phyloP scores from a whole-genome alignment of 768 basidiomycete species.

The Phaeotremella skinneri region DNA sequence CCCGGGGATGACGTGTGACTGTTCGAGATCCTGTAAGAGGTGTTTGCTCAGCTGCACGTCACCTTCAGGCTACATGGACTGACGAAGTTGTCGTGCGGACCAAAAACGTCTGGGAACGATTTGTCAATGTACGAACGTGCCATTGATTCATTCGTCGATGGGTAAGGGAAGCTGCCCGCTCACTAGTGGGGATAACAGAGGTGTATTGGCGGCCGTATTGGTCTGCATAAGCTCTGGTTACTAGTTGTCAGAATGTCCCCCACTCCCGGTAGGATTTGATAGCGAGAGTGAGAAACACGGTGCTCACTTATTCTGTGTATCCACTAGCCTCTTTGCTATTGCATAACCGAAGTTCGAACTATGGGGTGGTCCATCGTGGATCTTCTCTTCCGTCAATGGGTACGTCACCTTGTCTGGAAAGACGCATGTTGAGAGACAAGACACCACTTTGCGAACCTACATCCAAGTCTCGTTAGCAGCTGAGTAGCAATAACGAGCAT shows the following conservation, averaged over 20 bases:
- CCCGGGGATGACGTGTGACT: conserved; percentile 91
- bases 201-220: conserved; percentile 94
- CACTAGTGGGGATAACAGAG: conserved; percentile 86
- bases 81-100: conserved; percentile 82
- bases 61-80: conserved; percentile 5
- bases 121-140: no score
- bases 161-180: background rate
- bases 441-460: conserved; percentile 72
- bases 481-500: background rate
- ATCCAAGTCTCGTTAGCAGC: background rate
- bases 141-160: background rate
- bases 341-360: conserved; percentile 95
- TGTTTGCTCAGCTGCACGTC: conserved; percentile 8
- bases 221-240: conserved; percentile 90
- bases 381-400: conserved; percentile 87
- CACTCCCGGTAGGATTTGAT: background rate
- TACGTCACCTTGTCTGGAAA: conserved; percentile 85
- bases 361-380: conserved; percentile 89
- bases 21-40: conserved; percentile 70
- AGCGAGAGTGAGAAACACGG: background rate
- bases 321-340: conserved; percentile 91
- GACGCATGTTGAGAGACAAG: conserved; percentile 94
- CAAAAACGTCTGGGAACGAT: conserved; percentile 66
- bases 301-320: conserved; percentile 88
- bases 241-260: background rate